These are phyloP conservation scores for Phytopythium sindhum DNA, from an alignment of 352 stramenopile species.

Conservation along the genomic window DNA sequence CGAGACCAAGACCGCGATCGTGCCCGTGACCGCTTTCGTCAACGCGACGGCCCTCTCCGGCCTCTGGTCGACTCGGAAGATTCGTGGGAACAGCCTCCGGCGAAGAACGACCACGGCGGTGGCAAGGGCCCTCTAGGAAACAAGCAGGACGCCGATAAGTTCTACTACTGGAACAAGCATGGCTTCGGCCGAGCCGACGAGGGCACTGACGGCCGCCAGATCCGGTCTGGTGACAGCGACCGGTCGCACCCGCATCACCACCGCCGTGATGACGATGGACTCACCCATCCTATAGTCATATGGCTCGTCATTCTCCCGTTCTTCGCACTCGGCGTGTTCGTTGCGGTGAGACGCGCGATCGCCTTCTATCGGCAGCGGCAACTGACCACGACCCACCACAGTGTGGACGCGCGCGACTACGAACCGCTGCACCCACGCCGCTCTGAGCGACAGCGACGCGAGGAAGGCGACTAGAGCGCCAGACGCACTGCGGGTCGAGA, in stretches of 20 bases:
- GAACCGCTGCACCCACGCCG: background rate
- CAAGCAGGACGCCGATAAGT: background rate
- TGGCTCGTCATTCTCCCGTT: constrained; percentile 6
- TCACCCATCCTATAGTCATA: background rate
- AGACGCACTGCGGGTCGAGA: background rate
- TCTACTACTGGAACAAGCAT: constrained; percentile 7
- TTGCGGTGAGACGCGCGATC: constrained; percentile 1
- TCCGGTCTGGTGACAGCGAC: background rate
- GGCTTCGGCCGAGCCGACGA: background rate
- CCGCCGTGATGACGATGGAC: background rate
- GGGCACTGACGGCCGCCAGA: background rate
- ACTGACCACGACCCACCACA: background rate
- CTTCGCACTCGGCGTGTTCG: constrained; percentile 4
- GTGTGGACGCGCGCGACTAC: background rate
- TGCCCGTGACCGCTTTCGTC: background rate
- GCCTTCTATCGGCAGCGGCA: constrained; percentile 1
- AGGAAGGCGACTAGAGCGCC: background rate
- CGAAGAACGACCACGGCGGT: background rate
- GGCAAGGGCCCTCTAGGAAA: background rate
- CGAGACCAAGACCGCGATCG: background rate
- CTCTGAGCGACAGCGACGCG: background rate
- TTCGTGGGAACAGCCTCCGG: background rate
- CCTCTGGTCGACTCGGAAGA: background rate
- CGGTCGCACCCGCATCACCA: background rate
- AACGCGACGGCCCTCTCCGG: background rate